Evolutionary conservation across 306 rosid species (phyloP).

Genomic region (Pyrus pyrifolia): DNA sequence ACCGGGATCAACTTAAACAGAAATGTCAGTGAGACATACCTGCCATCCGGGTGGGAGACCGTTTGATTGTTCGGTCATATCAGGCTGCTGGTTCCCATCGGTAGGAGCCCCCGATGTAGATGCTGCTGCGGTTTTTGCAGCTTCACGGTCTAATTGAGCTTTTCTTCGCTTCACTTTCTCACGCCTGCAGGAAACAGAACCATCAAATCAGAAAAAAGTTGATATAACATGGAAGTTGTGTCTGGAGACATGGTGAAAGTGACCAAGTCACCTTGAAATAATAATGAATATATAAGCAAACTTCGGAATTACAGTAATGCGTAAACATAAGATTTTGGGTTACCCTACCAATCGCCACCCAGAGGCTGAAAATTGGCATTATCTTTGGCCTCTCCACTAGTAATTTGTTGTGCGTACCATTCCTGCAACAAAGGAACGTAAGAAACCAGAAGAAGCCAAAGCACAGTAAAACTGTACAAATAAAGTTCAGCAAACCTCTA

Average conservation of each 20-base stretch:
- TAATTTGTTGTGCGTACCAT: slow-evolving; percentile 86
- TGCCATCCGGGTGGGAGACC: slow-evolving; percentile 86
- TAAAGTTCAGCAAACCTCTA: slow-evolving; percentile 50
- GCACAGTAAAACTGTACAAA: not conserved
- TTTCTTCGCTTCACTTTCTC: slow-evolving; percentile 83
- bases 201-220: not conserved
- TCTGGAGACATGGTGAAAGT: not conserved
- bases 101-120: slow-evolving; percentile 18
- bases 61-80: slow-evolving; percentile 47
- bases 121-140: slow-evolving; percentile 13
- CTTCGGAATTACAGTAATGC: not conserved
- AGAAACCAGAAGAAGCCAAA: slow-evolving; percentile 21
- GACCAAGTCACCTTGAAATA: not conserved
- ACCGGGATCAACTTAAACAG: not conserved
- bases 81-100: slow-evolving; percentile 46
- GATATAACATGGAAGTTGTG: not conserved
- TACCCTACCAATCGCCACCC: slow-evolving; percentile 85
- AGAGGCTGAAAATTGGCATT: slow-evolving; percentile 96
- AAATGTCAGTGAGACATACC: slow-evolving; percentile 28
- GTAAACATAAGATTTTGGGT: not conserved
- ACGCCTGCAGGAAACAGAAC: slow-evolving; percentile 45
- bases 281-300: no score
- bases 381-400: slow-evolving; percentile 90
- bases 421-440: slow-evolving; percentile 40
- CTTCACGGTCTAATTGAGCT: slow-evolving; percentile 48